Conservation (phyloP, 495 filamentous ascomycete genomes). For the Stereocaulon alpinum region DNA sequence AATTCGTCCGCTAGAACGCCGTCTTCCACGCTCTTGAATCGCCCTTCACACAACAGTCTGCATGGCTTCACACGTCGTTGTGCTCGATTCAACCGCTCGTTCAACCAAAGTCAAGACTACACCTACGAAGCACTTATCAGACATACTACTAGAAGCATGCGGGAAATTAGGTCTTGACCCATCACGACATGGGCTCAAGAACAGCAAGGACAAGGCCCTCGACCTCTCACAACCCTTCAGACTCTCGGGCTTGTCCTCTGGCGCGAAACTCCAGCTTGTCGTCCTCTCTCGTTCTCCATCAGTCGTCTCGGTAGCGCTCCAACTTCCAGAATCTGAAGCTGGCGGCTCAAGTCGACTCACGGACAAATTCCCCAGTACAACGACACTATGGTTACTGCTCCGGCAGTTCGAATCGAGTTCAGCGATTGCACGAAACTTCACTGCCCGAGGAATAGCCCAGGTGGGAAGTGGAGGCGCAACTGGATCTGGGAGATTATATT, state of each 20-base stretch:
- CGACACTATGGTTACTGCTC: slow-evolving; percentile 75
- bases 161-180: slow-evolving; percentile 59
- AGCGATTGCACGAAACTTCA: slow-evolving; percentile 55
- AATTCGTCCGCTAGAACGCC: neutral
- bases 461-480: slow-evolving; percentile 40
- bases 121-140: slow-evolving; percentile 66
- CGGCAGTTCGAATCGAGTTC: slow-evolving; percentile 73
- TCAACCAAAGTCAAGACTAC: slow-evolving; percentile 72
- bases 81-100: slow-evolving; percentile 66
- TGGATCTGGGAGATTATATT: slow-evolving; percentile 68
- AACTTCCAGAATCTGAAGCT: slow-evolving; percentile 60
- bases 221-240: slow-evolving; percentile 77
- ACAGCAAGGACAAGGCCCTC: slow-evolving; percentile 59
- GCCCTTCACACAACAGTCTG: slow-evolving; percentile 10
- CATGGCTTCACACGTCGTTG: slow-evolving; percentile 85
- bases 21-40: neutral
- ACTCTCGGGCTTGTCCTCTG: slow-evolving; percentile 73
- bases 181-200: slow-evolving; percentile 72
- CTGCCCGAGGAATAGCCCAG: slow-evolving; percentile 59
- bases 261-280: slow-evolving; percentile 90
- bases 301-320: slow-evolving; percentile 73
- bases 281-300: slow-evolving; percentile 70
- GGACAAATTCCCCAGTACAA: slow-evolving; percentile 75
- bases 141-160: slow-evolving; percentile 80
- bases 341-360: slow-evolving; percentile 47